A percentile compares a stretch with the other conserved stretches of the same genome.
These are phyloP conservation scores for Chlorella sp. DNA, from an alignment of 139 green algal species.

Conservation along the genomic window DNA sequence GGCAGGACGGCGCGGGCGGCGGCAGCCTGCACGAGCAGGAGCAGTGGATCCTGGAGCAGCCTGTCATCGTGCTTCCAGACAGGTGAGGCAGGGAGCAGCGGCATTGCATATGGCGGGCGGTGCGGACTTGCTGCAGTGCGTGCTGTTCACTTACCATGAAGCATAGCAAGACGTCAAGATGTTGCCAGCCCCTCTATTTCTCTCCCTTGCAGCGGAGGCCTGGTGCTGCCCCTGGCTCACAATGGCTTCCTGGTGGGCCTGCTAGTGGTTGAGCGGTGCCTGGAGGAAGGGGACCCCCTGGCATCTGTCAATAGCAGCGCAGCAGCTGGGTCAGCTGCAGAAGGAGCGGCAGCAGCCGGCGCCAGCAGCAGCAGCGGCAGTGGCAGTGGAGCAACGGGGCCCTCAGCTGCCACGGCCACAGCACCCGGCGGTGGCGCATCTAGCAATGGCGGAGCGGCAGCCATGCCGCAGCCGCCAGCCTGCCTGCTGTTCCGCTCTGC, in stretches of 20 bases:
- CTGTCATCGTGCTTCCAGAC: slow-evolving; percentile 69
- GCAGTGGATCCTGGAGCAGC: slow-evolving; percentile 58
- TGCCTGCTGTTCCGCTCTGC: slow-evolving; percentile 21
- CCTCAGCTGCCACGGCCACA: neutral
- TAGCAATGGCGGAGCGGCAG: too few species aligned
- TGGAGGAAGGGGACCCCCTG: neutral
- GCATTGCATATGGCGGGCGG: too few species aligned
- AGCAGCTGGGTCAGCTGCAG: neutral
- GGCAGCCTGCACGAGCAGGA: slow-evolving; percentile 47
- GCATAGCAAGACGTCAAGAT: too few species aligned
- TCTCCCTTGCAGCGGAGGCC: slow-evolving; percentile 25
- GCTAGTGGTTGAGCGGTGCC: slow-evolving; percentile 61
- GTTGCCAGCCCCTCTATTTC: too few species aligned
- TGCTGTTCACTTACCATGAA: too few species aligned
- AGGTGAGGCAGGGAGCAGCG: neutral
- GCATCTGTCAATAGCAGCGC: neutral
- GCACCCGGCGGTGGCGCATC: neutral
- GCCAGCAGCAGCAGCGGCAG: neutral
- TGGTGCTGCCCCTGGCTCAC: slow-evolving; percentile 72
- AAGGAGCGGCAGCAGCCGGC: neutral
- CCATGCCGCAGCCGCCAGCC: slow-evolving; percentile 22
- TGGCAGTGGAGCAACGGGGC: neutral
- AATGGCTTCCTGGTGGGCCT: slow-evolving; percentile 66
- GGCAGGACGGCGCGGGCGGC: slow-evolving; percentile 14
- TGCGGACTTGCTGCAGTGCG: too few species aligned